Conservation (phyloP, 2,329 filamentous ascomycete species). For the Pseudogymnoascus sp. region DNA sequence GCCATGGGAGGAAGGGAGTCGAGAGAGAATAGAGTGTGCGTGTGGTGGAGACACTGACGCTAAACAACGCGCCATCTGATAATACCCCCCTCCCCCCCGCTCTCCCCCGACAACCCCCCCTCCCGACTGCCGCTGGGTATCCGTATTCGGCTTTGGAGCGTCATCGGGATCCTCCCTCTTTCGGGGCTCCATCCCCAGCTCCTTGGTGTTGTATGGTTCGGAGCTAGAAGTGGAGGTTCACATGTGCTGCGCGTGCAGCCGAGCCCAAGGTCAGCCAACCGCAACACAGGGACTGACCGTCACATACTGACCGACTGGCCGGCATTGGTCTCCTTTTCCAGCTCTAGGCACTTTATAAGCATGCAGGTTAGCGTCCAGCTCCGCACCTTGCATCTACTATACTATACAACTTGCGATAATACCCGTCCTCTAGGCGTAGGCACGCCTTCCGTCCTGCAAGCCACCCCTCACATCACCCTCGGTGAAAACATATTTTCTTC, state of each 20-base stretch:
- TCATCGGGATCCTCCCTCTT: neutral
- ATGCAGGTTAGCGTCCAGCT: neutral
- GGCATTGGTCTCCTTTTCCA: neutral
- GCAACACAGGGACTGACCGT: neutral
- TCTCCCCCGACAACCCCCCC: neutral
- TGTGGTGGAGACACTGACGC: neutral
- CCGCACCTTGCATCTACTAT: neutral
- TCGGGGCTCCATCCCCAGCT: neutral
- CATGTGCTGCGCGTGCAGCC: neutral
- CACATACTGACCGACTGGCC: neutral
- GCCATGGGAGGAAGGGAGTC: neutral
- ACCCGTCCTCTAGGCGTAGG: neutral
- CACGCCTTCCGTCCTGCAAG: neutral
- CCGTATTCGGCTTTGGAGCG: conserved; percentile 3
- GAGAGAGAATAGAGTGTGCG: neutral
- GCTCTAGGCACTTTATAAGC: neutral
- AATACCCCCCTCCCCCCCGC: neutral
- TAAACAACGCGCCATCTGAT: conserved; percentile 1
- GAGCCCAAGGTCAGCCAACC: neutral
- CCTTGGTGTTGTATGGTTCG: neutral
- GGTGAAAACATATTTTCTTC: neutral
- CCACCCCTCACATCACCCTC: neutral
- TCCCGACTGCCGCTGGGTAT: neutral
- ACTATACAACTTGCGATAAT: neutral
- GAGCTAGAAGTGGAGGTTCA: neutral